Evolutionary conservation across 225 moss, liverwort and hornwort species (phyloP), one percentile per base, ranked within the genome.

Genomic region (Marchantia paleacea): DNA sequence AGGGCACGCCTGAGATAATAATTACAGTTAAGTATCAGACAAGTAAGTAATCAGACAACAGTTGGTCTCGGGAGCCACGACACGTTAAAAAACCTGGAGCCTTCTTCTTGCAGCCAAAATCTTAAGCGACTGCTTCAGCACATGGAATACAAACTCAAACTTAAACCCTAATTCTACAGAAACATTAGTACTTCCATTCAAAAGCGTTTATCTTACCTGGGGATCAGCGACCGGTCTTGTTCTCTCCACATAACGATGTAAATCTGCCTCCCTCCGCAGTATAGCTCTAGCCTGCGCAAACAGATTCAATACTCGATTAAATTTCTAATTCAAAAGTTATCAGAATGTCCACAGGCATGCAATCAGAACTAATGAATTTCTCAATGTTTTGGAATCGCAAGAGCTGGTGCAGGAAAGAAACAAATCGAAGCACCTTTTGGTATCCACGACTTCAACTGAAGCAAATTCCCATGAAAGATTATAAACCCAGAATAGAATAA

Each of bases 171-270:
- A 50, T 51, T 7, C 10, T 26, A 22, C 1, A 7, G 2, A 20
- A 20, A 47, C 16, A 20, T 58, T 14, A 15, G 16, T 57, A 15
- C 13, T 9, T 64, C 11, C 39, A 18, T 63, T 14, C 50, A 14
- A 18, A 10, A 12, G 78, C 9, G 69, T 75, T n/a, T 8, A 7
- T 26, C 52, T 78, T 88, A 92, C 96, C 91, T 96, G 94, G 73
- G 94, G 88, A 75, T 78, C 89, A 82, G 94, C 88, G 39, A 91
- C 77, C 10, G 89, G 89, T 73, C 79, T 89, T 51, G 87, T 78
- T 84, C 79, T 89, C 81, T 94, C 91, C 63, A 92, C 81, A 72
- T 96, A 82, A 65, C 91, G 92, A 79, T 91, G 86, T n/a, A 90
- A 89, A 78, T 96, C 92, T 69, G 81, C 89, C 16, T 94, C 92